Conservation (phyloP, 139 green algal genomes). For the Micractinium sp. region DNA sequence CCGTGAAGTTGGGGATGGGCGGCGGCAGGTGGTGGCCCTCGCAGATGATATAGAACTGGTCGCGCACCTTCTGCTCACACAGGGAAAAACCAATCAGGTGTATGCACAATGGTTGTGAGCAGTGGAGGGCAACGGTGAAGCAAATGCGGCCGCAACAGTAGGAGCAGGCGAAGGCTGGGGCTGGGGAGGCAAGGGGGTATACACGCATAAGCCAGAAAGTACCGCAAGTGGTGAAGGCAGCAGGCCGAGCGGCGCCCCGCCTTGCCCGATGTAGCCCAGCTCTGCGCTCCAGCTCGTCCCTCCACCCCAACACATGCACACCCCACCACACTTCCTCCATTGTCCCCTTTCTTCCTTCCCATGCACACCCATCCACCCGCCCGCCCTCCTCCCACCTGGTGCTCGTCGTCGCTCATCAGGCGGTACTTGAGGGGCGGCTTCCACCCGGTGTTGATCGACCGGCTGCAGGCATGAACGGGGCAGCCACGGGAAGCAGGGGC, state of each 20-base stretch:
- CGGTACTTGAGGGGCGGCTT: constrained; percentile 86
- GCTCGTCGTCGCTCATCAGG: constrained; percentile 67
- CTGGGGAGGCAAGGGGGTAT: background rate
- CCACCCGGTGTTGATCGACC: constrained; percentile 89
- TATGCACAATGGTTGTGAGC: background rate
- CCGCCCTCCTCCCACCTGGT: constrained; percentile 42
- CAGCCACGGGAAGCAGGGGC: background rate
- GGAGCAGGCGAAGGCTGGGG: background rate
- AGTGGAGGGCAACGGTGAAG: background rate
- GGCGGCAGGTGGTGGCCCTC: constrained; percentile 89
- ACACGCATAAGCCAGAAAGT: background rate
- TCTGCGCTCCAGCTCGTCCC: no score
- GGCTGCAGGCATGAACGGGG: background rate
- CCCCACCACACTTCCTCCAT: no score
- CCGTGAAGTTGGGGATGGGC: constrained; percentile 84
- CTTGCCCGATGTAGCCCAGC: no score
- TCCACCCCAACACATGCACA: background rate
- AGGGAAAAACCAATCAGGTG: background rate
- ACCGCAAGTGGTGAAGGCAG: background rate
- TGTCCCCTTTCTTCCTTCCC: no score
- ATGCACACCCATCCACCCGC: background rate
- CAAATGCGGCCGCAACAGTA: background rate
- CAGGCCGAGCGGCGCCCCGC: background rate
- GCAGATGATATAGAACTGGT: constrained; percentile 92
- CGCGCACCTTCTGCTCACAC: constrained; percentile 61